Percentiles rank a stretch among this genome's conserved stretches.
Conservation (phyloP, 108 stramenopile genomes). For the Skeletonema menzelii region DNA sequence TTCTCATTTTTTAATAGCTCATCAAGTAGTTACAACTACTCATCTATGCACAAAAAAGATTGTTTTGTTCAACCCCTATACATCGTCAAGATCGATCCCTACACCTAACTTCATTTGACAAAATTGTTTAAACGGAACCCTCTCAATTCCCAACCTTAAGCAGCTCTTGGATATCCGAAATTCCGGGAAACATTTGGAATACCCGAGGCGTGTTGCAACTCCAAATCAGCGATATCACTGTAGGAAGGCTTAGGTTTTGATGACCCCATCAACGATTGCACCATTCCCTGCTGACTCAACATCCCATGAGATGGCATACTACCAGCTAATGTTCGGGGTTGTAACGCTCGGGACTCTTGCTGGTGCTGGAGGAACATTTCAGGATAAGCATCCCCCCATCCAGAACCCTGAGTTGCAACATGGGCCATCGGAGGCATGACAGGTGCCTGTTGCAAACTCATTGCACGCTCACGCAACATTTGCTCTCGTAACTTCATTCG, state of each 20-base stretch:
- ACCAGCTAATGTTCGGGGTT: background rate
- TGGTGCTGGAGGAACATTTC: background rate
- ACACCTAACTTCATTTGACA: too few relatives aligned
- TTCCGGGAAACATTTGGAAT: background rate
- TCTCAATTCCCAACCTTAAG: background rate
- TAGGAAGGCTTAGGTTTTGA: background rate
- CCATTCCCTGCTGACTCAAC: background rate
- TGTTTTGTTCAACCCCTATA: background rate
- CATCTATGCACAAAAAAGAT: background rate
- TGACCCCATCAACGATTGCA: background rate
- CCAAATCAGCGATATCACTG: background rate
- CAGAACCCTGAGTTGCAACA: background rate
- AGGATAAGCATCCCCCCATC: background rate
- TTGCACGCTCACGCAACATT: background rate
- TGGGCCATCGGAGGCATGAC: background rate
- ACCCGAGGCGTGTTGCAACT: background rate
- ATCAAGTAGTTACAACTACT: background rate
- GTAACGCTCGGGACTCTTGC: background rate
- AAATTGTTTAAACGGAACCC: too few relatives aligned
- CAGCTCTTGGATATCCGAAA: background rate
- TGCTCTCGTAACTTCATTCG: constrained; percentile 3
- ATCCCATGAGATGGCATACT: too few relatives aligned
- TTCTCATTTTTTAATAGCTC: background rate
- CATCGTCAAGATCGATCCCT: background rate
- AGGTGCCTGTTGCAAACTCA: background rate